phyloP scores from a whole-genome alignment of 495 filamentous ascomycete genomes.

The Lepidopterella palustris region DNA sequence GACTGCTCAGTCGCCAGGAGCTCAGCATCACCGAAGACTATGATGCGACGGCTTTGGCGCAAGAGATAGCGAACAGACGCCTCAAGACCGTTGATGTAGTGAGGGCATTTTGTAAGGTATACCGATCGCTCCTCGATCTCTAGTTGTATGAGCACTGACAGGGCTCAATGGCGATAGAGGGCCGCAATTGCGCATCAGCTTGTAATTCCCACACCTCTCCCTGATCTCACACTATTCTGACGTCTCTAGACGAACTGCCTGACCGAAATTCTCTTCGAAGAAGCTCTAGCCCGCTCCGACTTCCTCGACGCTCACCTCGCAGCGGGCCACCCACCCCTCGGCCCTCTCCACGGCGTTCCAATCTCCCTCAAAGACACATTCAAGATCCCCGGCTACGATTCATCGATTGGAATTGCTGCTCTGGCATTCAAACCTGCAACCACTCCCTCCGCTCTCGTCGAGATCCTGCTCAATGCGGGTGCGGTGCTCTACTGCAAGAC shows the following conservation, averaged over 20 bases:
- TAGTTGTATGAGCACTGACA: not conserved
- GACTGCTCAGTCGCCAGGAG: conserved; percentile 47
- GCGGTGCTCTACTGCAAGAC: conserved; percentile 44
- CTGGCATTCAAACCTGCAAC: conserved; percentile 32
- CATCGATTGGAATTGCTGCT: conserved; percentile 32
- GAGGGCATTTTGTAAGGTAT: conserved; percentile 55
- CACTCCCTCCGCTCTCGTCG: conserved; percentile 31
- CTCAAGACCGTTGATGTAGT: conserved; percentile 51
- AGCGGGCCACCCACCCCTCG: conserved; percentile 29
- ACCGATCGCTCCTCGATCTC: not conserved
- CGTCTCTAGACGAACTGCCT: conserved; percentile 35
- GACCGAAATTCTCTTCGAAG: conserved; percentile 38
- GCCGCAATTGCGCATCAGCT: conserved; percentile 40
- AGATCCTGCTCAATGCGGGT: conserved; percentile 32
- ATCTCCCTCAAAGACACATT: conserved; percentile 41
- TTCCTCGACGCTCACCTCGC: conserved; percentile 34
- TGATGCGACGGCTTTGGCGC: conserved; percentile 46
- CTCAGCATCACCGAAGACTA: conserved; percentile 54
- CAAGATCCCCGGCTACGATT: conserved; percentile 34
- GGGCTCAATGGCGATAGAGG: conserved; percentile 15
- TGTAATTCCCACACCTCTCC: conserved; percentile 2
- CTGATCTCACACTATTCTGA: not conserved
- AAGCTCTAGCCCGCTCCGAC: conserved; percentile 33
- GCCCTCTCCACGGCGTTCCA: conserved; percentile 39
- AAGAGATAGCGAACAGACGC: conserved; percentile 42